These are phyloP conservation scores for Cutaneotrichosporon cavernicola DNA, from an alignment of 1,284 basidiomycete species.

Conservation along the genomic window DNA sequence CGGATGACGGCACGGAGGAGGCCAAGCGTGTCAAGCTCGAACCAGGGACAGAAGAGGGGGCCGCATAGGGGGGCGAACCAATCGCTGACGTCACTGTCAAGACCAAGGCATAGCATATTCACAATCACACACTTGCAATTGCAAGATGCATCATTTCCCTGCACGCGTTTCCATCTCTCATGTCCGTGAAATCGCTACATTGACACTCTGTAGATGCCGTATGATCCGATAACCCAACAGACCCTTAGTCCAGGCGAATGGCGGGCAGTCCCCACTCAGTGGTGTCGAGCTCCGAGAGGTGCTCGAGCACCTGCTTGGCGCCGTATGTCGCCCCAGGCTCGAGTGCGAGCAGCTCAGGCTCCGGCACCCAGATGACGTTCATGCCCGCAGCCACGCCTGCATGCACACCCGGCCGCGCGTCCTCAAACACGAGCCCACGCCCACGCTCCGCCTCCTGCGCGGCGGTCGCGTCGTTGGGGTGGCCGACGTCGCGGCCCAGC, in stretches of 20 bases:
- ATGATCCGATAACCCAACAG: not conserved
- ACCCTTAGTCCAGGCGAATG: constrained; percentile 12
- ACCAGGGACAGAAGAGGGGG: not conserved
- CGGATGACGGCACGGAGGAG: constrained; percentile 19
- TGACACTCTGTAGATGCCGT: not conserved
- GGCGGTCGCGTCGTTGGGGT: constrained; percentile 35
- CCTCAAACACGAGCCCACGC: constrained; percentile 52
- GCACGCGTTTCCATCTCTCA: not conserved
- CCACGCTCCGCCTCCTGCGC: constrained; percentile 41
- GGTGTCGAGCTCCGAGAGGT: constrained; percentile 46
- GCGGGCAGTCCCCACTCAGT: constrained; percentile 48
- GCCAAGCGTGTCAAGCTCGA: constrained; percentile 31
- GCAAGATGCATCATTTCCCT: not conserved
- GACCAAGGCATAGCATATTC: constrained; percentile 11
- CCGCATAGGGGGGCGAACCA: not conserved
- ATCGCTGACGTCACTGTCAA: not conserved
- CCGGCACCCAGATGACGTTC: constrained; percentile 55
- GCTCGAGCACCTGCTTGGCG: constrained; percentile 40
- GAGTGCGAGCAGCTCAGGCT: constrained; percentile 44
- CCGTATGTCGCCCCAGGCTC: constrained; percentile 45
- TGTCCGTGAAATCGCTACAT: not conserved
- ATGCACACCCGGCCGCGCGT: constrained; percentile 46
- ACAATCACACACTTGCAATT: not conserved
- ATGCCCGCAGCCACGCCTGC: constrained; percentile 53
- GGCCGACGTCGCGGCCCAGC: constrained; percentile 49